Evolutionary conservation across 164 flowering plant genomes (phyloP), one percentile per base, ranked within the genome.

Genomic region (Chloranthus sessilifolius): DNA sequence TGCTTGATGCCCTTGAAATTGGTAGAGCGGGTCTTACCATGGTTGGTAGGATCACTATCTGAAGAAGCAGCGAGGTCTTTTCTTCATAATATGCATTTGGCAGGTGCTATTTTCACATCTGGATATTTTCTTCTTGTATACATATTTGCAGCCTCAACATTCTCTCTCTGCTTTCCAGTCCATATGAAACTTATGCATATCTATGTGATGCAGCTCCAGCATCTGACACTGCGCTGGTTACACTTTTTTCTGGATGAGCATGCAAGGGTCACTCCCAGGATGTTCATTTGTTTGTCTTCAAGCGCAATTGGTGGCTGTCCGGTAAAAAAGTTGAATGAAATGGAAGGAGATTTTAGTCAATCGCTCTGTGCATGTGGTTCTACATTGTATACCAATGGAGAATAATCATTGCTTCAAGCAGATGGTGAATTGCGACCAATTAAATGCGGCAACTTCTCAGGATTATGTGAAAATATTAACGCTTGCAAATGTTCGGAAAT

Each of bases 221-320:
- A 28, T 72, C 91, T 33, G 96, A 92, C 70, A 60, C 61, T 59
- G 94, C 95, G 43, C 61, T 92, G 47, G 82, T 85, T 19, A 80
- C 94, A 12, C 85, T 92, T 43, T 88, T 92, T 65, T 73, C 82
- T 68, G 98, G 96, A 41, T 91, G 98, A 96, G 98, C 95, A 40
- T 85, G 95, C 72, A 91, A 88, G 68, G 95, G 90, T 57, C 79
- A 73, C 42, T 37, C 68, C 29, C 52, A 60, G 46, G 71, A 69
- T 47, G 55, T 58, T 58, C 28, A 25, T 38, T 20, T 88, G 98
- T 63, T 69, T 85, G 62, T 79, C 91, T 47, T 72, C 83, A 43
- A 53, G 66, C 58, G 72, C 73, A 23, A 52, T 55, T 55, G 85
- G 82, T 42, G 71, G 87, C 56, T 89, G 85, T 68, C 71, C 76